Base-by-base conservation (phyloP, 139 green algal genomes). In the Volvox reticuliferus region DNA sequence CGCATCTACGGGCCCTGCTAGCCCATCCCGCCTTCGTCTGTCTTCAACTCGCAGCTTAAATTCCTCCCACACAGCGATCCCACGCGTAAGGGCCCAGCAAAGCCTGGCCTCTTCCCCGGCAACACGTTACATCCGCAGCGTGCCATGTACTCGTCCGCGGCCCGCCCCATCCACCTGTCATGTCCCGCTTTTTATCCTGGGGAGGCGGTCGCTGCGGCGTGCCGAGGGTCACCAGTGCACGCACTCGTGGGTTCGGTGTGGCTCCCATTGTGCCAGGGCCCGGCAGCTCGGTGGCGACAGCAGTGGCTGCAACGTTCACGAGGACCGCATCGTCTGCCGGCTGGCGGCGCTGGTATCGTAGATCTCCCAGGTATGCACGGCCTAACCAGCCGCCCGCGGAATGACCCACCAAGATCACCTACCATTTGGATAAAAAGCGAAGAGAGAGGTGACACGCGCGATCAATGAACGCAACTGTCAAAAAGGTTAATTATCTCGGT, bases 331-430 rank as follows among this genome's bases (percentile, higher is more conserved):
- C 26, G 81, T 69, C 81, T 18, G n/a, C 13, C 1, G 36, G 36
- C 36, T 22, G 16, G 37, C 2, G 13, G 21, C 9, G 36, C 67
- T 89, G 83, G 87, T 92, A 92, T 6, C 37, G n/a, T 1, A 84
- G 78, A 83, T 94, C 91, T 0, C 69, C 96, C 18, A 96, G 36
- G 91, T 94, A 97, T 2, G 95, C 95, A 0, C 96, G 87, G 5
- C 89, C 96, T 76, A 97, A 91, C 95, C 96, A 98, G 73, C 96
- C 96, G 35, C 96, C 96, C 5, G 96, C 96, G 36, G 89, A 95
- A 85, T 97, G 96, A 24, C 91, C 92, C 17, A 97, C 90, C 32
- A 97, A 67, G 26, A 93, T 82, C 44, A 96, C 95, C 83, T 95
- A 93, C 44, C 5, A 55, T 55, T 55, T 55, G 5, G 44, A 9